phyloP scores from a whole-genome alignment of 1,284 basidiomycete genomes.

The Trichosporon sp. region DNA sequence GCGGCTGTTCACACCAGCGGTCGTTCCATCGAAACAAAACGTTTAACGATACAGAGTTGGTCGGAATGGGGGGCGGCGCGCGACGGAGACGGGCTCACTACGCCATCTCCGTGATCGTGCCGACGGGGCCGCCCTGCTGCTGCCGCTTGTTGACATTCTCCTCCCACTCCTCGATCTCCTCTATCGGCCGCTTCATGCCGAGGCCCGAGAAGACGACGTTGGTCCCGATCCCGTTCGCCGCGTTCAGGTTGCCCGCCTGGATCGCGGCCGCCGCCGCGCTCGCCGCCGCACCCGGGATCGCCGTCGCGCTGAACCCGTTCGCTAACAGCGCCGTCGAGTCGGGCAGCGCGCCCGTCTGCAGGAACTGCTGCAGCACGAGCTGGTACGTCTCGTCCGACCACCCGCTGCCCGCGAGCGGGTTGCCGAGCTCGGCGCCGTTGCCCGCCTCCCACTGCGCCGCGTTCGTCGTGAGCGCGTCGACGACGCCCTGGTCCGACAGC shows the following conservation, averaged over 20 bases:
- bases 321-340: conserved; percentile 20
- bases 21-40: background rate
- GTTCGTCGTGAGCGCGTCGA: conserved; percentile 46
- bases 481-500: conserved; percentile 60
- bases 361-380: conserved; percentile 39
- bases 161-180: conserved; percentile 32
- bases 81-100: background rate
- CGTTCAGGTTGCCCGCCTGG: conserved; percentile 1
- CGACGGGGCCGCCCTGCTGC: conserved; percentile 7
- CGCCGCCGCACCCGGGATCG: background rate
- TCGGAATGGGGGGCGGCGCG: background rate
- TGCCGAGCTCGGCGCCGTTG: conserved; percentile 26
- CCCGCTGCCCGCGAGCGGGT: conserved; percentile 45
- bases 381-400: conserved; percentile 46
- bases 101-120: conserved; percentile 14
- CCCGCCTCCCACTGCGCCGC: conserved; percentile 27
- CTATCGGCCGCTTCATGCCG: conserved; percentile 35
- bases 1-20: background rate
- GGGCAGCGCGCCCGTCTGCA: conserved; percentile 31
- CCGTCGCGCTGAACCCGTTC: conserved; percentile 1
- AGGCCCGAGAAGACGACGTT: conserved; percentile 34
- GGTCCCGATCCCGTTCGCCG: conserved; percentile 30
- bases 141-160: conserved; percentile 15
- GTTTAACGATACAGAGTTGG: background rate
- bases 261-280: conserved; percentile 8